Evolutionary conservation across 768 basidiomycete species (phyloP), one percentile per base, ranked within the genome.

Genomic region (Astraeus odoratus): DNA sequence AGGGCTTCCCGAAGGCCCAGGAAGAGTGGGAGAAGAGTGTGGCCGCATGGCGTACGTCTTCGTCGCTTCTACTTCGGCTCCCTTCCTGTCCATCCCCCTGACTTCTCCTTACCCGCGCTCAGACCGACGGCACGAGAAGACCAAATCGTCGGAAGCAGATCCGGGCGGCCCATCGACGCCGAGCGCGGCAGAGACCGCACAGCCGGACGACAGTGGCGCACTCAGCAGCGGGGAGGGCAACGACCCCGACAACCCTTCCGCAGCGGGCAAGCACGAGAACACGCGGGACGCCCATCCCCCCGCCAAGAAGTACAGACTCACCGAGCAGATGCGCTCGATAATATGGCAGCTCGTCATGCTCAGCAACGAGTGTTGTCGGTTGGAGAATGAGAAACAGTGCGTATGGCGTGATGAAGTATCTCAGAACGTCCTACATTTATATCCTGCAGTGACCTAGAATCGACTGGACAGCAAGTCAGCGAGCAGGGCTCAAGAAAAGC

Each of bases 261-360:
- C 48, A 2, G 30, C 44, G 3, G 20, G 42, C 47, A 65, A 57
- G 36, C 59, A 57, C 2, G 66, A 63, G 15, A 66, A 54, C 8
- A 57, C 69, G 26, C 65, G 61, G 47, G 61, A 65, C 18, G 55
- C 71, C 13, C 80, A 85, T 31, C 79, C 85, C 34, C 89, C 91
- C 0, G 68, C 72, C 55, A 84, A 85, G 67, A 81, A 81, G 63
- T 95, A 85, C 60, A 67, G 81, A 4, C 65, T 91, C 69, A 88
- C 84, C 30, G 91, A 93, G 47, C 59, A 62, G 48, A 88, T 94
- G 86, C 87, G 88, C 69, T 63, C 62, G 31, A 75, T 79, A 23
- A 77, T 93, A 51, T 93, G 86, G 86, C 75, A 83, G 60, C 69
- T 91, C 6, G 86, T 89, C 43, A 71, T 80, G 58, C 57, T 92